Evolutionary conservation across 345 rosid species (phyloP).

Genomic region (Sonneratia alba): DNA sequence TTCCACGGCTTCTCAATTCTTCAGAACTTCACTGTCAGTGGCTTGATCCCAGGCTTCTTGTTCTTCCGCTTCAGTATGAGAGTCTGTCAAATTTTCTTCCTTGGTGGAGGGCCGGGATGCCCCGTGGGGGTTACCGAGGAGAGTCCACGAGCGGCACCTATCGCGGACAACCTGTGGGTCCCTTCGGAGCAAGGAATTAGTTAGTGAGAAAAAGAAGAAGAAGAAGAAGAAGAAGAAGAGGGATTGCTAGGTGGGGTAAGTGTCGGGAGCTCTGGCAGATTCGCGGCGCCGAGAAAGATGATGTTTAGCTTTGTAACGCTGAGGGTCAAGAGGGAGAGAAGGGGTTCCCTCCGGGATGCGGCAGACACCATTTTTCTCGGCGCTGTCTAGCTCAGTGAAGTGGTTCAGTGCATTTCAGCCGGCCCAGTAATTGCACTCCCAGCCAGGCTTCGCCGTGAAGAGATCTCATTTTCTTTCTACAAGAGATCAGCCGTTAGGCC

Average conservation of each 20-base stretch:
- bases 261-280: slow-evolving; percentile 44
- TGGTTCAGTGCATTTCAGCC: slow-evolving; percentile 6
- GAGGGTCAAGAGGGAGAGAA: slow-evolving; percentile 31
- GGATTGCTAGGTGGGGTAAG: slow-evolving; percentile 7
- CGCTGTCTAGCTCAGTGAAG: neutral
- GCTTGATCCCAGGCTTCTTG: neutral
- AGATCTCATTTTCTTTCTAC: slow-evolving; percentile 11
- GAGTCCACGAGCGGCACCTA: slow-evolving; percentile 74
- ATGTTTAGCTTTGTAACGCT: too few species aligned
- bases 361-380: slow-evolving; percentile 20
- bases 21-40: neutral
- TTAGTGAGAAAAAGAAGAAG: too few species aligned
- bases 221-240: slow-evolving; percentile 8
- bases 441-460: slow-evolving; percentile 19
- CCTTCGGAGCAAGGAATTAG: slow-evolving; percentile 8
- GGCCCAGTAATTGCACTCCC: slow-evolving; percentile 13
- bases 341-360: slow-evolving; percentile 34
- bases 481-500: too few species aligned
- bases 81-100: slow-evolving; percentile 17
- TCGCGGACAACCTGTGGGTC: slow-evolving; percentile 50
- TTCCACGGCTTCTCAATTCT: neutral
- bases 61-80: slow-evolving; percentile 20
- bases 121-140: slow-evolving; percentile 46
- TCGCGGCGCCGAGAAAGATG: neutral
- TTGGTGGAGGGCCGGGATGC: slow-evolving; percentile 33